phyloP scores from a whole-genome alignment of 2,329 filamentous ascomycete genomes.

The Byssoonygena ceratinophila region DNA sequence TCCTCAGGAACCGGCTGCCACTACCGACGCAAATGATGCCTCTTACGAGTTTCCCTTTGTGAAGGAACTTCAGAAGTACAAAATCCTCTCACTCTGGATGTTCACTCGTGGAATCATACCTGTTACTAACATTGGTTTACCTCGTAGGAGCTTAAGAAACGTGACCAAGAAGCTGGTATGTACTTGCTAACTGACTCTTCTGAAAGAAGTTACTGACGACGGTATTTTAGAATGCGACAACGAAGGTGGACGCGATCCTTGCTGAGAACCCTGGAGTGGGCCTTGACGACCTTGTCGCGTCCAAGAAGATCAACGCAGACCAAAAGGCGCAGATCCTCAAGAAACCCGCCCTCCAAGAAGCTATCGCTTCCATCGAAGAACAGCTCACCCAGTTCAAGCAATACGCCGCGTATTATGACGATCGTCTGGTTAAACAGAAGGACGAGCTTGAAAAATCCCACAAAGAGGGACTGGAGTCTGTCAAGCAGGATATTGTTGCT shows the following conservation, averaged over 20 bases:
- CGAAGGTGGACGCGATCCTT: slow-evolving; percentile 51
- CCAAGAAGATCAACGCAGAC: slow-evolving; percentile 55
- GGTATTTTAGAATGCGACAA: slow-evolving; percentile 46
- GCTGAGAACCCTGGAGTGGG: slow-evolving; percentile 50
- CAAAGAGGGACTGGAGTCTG: slow-evolving; percentile 45
- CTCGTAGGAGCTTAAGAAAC: slow-evolving; percentile 70
- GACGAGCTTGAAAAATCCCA: slow-evolving; percentile 45
- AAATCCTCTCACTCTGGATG: too few relatives aligned
- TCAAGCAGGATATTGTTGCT: slow-evolving; percentile 41
- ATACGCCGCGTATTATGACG: slow-evolving; percentile 49
- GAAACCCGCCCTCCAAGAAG: slow-evolving; percentile 50
- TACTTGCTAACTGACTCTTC: background rate
- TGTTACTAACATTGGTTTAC: slow-evolving; percentile 9
- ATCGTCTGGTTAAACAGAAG: slow-evolving; percentile 47
- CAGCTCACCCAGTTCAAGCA: slow-evolving; percentile 51
- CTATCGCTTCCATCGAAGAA: slow-evolving; percentile 49
- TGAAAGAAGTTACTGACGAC: background rate
- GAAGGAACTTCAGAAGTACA: slow-evolving; percentile 82
- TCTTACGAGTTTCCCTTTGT: slow-evolving; percentile 69
- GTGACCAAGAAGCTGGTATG: slow-evolving; percentile 88
- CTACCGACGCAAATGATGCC: slow-evolving; percentile 44
- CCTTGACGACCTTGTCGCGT: slow-evolving; percentile 52
- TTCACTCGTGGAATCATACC: too few relatives aligned
- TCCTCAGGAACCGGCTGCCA: slow-evolving; percentile 43
- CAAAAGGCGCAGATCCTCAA: slow-evolving; percentile 54